These are phyloP conservation scores for Zygosaccharomyces rouxii DNA, from an alignment of 805 yeast species.

Conservation along the genomic window DNA sequence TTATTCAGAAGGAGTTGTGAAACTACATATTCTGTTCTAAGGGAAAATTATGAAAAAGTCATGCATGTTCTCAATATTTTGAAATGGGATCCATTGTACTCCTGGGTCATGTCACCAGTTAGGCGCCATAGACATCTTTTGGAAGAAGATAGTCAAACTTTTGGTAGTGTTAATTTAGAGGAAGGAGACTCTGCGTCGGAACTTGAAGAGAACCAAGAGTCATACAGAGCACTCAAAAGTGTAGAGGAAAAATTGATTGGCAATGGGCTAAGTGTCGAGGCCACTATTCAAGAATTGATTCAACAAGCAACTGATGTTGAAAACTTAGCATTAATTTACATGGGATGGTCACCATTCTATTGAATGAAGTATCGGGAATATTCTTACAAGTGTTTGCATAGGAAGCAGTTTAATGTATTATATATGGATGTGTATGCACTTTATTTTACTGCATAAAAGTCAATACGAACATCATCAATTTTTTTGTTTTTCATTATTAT, in stretches of 20 bases:
- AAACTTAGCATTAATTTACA: slow-evolving; percentile 69
- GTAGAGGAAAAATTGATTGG: slow-evolving; percentile 68
- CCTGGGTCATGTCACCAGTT: slow-evolving; percentile 85
- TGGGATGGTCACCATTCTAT: slow-evolving; percentile 83
- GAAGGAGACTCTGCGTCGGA: slow-evolving; percentile 8
- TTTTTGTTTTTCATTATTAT: not conserved
- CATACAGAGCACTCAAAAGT: slow-evolving; percentile 67
- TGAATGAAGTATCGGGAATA: slow-evolving; percentile 24
- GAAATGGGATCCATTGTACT: slow-evolving; percentile 86
- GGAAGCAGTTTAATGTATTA: not conserved
- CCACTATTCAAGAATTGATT: slow-evolving; percentile 75
- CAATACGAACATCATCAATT: not conserved
- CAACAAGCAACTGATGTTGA: slow-evolving; percentile 65
- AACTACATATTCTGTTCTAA: slow-evolving; percentile 60
- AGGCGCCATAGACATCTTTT: slow-evolving; percentile 42
- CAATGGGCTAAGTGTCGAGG: slow-evolving; percentile 71
- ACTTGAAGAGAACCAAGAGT: slow-evolving; percentile 56
- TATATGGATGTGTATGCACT: not conserved
- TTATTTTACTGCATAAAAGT: not conserved
- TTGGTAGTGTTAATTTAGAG: slow-evolving; percentile 11
- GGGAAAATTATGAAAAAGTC: slow-evolving; percentile 64
- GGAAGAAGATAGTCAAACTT: slow-evolving; percentile 23
- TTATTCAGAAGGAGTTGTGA: slow-evolving; percentile 70
- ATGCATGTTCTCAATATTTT: slow-evolving; percentile 79
- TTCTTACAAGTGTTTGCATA: not conserved